Base-by-base conservation (phyloP, 495 filamentous ascomycete genomes). In the Penicillium daleae region DNA sequence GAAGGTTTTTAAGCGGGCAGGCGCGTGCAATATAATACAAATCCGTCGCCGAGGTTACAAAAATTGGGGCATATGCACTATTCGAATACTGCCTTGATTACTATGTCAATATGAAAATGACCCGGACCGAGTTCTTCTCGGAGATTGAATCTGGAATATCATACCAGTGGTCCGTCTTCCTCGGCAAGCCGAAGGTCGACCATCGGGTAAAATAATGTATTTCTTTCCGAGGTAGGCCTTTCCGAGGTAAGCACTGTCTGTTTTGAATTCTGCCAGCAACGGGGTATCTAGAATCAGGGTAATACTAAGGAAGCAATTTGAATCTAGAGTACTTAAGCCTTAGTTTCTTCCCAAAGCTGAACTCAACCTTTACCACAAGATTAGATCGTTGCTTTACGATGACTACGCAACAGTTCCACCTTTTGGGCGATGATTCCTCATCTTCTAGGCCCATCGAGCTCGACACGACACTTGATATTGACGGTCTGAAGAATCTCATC, bases 361-460 rank as follows among this genome's bases (percentile, higher is more conserved):
- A 37, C 12, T 37, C 10, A 15, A 13, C 10, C 15, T 37, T 37
- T 3, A 15, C 1, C 2, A 1, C 6, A 37, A 37, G 12, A 15
- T 37, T 12, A 12, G 1, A 12, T 15, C 12, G 7, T 37, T 37
- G 4, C 10, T 17, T 24, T 33, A 57, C 17, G 27, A 77, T 80
- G 76, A 26, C 72, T 49, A 62, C 62, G n/a, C 66, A 71, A 61
- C 48, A 61, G 27, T 81, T 80, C 57, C 73, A 74, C 27, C 71
- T 80, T 2, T 54, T 77, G 22, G 78, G 79, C 33, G 72, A 79
- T 32, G 65, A 66, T 19, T 59, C 65, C 1, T 70, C 64, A 24
- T 75, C 71, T 21, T 69, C 73, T 1, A 65, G 52, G 50, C 42
- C 64, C 19, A 63, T 79, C 39, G 66, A 74, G 10, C 10, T 76